These are phyloP conservation scores for Salix udensis DNA, from an alignment of 345 rosid species.

Conservation along the genomic window DNA sequence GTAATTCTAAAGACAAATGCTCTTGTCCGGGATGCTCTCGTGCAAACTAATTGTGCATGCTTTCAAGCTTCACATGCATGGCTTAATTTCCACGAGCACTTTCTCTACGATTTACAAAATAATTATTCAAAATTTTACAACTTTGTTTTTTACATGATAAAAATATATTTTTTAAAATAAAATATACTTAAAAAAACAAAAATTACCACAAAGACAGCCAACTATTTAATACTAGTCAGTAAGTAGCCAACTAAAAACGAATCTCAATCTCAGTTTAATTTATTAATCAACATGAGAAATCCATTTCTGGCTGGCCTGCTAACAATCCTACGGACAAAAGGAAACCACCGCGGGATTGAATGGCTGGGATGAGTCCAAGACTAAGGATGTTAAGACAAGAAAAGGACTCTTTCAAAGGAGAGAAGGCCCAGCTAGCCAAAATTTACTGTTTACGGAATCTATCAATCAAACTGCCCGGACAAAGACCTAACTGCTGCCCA, in stretches of 20 bases:
- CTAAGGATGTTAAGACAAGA: not conserved
- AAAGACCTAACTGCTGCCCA: constrained; percentile 32
- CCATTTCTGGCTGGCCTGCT: not conserved
- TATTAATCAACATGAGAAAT: not conserved
- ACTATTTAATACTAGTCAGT: no score
- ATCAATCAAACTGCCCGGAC: constrained; percentile 17
- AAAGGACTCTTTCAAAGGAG: not conserved
- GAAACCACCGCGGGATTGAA: not conserved
- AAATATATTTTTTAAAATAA: no score
- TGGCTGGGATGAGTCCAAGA: not conserved
- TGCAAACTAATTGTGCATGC: not conserved
- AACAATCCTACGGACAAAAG: not conserved
- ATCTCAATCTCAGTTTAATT: not conserved
- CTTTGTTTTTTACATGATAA: not conserved
- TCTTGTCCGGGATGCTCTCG: not conserved
- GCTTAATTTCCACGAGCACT: constrained; percentile 1
- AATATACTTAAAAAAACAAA: no score
- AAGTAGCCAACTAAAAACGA: not conserved
- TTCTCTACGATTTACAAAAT: not conserved
- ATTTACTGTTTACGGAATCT: constrained; percentile 17
- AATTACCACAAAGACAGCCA: no score
- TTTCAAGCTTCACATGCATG: not conserved
- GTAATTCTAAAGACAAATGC: constrained; percentile 8
- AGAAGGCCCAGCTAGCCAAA: not conserved
- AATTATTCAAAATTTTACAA: not conserved